Base-by-base conservation (phyloP, 169 alveolate species). In the Besnoitia besnoiti region DNA sequence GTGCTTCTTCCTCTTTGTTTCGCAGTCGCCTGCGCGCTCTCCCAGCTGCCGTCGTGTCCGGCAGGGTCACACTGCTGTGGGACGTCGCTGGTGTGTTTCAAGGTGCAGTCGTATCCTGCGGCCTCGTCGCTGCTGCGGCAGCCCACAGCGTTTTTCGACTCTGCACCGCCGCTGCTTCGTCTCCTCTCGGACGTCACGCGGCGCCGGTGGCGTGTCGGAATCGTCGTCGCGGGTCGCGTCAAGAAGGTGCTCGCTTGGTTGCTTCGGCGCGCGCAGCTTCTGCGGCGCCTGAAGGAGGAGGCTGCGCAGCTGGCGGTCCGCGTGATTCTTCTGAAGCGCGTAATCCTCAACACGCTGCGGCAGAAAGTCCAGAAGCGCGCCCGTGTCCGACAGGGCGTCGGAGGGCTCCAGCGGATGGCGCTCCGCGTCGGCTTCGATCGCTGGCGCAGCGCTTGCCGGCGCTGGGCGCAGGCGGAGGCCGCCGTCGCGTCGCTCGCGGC, bases 51-150 rank as follows among this genome's bases (percentile, higher is more conserved):
- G 3, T 16, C 61, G 10, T 62, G 92, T 76, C 73, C 85, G 0
- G 76, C 87, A 10, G 92, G 92, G 27, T 30, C 92, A 10, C 55
- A 49, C 76, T 49, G 77, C 51, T 88, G 92, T 55, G 92, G 92
- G 33, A 77, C 40, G 47, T 88, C 92, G 8, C 76, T 88, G 27
- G 40, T 88, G 42, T 88, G 85, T 40, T 88, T 88, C 87, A 88
- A 88, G 85, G 92, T 77, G 24, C 40, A 51, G 35, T 67, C 85
- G 40, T 88, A 47, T 51, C 85, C 73, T 4, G 92, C 77, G 21
- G 92, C 92, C 0, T 39, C 92, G 2, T 76, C 62, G 42, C 21
- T 88, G 44, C n/a, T 88, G 85, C 44, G 85, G n/a, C 46, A 62
- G 30, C 92, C 92, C 14, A 76, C 30, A 8, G 19, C 77, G n/a